Conservation (phyloP, 73 alveolate species). For the Breviolum minutum region DNA sequence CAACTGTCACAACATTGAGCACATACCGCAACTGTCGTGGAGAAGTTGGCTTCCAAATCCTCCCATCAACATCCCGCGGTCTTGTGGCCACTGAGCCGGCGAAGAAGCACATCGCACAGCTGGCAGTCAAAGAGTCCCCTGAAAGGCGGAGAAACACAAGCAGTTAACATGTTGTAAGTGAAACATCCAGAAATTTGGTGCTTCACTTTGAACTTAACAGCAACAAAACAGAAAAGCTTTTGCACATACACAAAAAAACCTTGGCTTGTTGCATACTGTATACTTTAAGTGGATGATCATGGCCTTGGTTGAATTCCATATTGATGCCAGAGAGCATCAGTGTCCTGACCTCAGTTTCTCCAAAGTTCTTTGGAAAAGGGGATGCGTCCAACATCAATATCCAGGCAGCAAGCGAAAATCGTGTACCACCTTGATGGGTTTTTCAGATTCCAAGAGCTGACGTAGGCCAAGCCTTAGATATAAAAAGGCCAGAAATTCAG, state of each 20-base stretch:
- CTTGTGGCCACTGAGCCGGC: constrained; percentile 69
- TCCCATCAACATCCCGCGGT: neutral
- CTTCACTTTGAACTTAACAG: no score
- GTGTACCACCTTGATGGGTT: constrained; percentile 71
- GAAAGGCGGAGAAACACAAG: neutral
- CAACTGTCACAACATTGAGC: no score
- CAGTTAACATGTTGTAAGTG: no score
- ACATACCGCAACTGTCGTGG: no score
- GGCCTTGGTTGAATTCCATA: constrained; percentile 71
- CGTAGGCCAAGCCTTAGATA: constrained; percentile 50
- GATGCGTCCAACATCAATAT: neutral
- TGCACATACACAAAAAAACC: no score
- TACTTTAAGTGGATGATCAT: no score
- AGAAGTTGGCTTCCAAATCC: no score
- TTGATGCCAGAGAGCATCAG: constrained; percentile 78
- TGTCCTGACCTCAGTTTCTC: constrained; percentile 43
- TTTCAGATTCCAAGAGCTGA: constrained; percentile 21
- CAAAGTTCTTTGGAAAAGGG: neutral
- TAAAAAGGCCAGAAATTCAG: no score
- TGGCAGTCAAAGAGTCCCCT: constrained; percentile 93
- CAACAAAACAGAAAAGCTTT: no score
- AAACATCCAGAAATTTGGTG: no score
- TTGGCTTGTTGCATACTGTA: no score
- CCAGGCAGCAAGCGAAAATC: constrained; percentile 10
- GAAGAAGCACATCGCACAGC: constrained; percentile 66